Conservation (phyloP, 148 eudicot genomes). For the Pharnaceum exiguum region DNA sequence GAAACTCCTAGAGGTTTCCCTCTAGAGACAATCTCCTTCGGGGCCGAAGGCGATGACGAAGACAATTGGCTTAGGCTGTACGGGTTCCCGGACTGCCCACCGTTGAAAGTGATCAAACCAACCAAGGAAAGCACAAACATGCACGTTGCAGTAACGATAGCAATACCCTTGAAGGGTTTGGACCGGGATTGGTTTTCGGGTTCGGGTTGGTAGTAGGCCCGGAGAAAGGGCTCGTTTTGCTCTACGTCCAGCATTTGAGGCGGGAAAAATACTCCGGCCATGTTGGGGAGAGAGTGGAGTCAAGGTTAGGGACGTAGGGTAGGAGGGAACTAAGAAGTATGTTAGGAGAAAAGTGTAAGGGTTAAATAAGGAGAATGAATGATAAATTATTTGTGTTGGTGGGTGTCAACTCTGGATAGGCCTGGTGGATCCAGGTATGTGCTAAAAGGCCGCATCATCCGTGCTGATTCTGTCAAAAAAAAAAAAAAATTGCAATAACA, state of each 20-base stretch:
- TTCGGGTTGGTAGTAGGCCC: not conserved
- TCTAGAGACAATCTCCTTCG: slow-evolving; percentile 25
- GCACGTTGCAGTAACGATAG: slow-evolving; percentile 20
- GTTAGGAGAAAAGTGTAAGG: not conserved
- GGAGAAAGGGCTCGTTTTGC: slow-evolving; percentile 18
- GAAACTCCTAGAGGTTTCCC: slow-evolving; percentile 52
- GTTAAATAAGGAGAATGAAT: not conserved
- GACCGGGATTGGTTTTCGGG: not conserved
- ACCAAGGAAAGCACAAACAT: slow-evolving; percentile 34
- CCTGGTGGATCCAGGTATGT: slow-evolving; percentile 1
- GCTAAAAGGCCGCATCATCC: too few species aligned
- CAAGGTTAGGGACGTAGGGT: not conserved
- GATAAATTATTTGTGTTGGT: not conserved
- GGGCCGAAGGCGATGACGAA: not conserved
- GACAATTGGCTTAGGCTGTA: not conserved
- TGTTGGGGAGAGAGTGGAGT: not conserved
- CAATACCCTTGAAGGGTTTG: slow-evolving; percentile 11
- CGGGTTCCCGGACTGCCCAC: slow-evolving; percentile 5
- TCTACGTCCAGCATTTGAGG: slow-evolving; percentile 14
- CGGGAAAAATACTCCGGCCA: slow-evolving; percentile 16
- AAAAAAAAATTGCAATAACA: too few species aligned
- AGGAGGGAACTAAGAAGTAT: not conserved
- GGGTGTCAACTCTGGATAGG: slow-evolving; percentile 19
- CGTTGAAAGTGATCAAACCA: slow-evolving; percentile 20
- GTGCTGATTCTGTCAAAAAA: too few species aligned